Evolutionary conservation across 2,329 filamentous ascomycete species (phyloP).

Genomic region (Xylariomycetidae sp.): DNA sequence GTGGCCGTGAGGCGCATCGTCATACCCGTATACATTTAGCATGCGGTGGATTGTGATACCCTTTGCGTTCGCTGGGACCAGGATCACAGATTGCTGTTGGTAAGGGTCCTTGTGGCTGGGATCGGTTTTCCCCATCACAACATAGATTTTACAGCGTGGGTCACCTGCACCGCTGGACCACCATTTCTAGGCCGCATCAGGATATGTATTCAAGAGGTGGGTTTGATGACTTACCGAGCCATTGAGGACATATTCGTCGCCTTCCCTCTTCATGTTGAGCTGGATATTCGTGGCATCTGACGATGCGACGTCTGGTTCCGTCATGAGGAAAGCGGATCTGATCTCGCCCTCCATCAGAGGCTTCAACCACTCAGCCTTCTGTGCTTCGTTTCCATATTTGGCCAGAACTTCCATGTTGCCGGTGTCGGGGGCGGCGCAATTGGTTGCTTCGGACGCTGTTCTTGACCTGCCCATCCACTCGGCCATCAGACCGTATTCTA

Average conservation of each 20-base stretch:
- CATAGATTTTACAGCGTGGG: constrained; percentile 85
- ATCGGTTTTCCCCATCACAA: constrained; percentile 94
- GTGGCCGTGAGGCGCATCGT: constrained; percentile 97
- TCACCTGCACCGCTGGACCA: constrained; percentile 97
- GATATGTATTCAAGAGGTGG: not conserved
- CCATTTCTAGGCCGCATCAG: constrained; percentile 69
- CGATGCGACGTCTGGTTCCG: constrained; percentile 81
- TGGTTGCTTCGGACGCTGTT: constrained; percentile 79
- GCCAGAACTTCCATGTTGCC: constrained; percentile 95
- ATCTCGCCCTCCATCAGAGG: constrained; percentile 82
- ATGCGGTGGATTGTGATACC: constrained; percentile 93
- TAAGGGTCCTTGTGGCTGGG: constrained; percentile 71
- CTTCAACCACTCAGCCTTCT: constrained; percentile 79
- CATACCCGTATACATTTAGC: constrained; percentile 91
- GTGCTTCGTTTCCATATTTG: constrained; percentile 80
- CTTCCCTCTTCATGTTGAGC: constrained; percentile 75
- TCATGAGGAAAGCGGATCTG: constrained; percentile 89
- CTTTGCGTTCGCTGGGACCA: constrained; percentile 75
- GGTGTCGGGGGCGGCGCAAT: constrained; percentile 87
- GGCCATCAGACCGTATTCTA: constrained; percentile 97
- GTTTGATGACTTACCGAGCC: constrained; percentile 57
- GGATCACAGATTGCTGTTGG: constrained; percentile 86
- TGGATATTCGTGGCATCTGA: constrained; percentile 92
- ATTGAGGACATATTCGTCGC: constrained; percentile 86
- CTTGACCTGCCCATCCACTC: constrained; percentile 87